Evolutionary conservation across 352 stramenopile species (phyloP).

Genomic region (Plasmopara viticola): DNA sequence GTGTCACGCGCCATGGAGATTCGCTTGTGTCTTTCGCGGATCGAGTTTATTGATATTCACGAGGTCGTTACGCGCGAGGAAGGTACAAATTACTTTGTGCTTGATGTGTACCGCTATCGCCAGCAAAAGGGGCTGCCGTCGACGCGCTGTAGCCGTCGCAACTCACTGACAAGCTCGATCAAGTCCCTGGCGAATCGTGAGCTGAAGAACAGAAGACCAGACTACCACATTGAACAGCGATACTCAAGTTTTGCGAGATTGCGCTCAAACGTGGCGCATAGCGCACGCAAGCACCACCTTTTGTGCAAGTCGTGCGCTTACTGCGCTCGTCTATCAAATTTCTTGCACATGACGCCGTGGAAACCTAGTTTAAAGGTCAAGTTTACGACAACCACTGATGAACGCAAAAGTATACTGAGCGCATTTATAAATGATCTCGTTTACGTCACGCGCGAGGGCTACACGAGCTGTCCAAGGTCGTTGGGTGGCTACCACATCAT

Average conservation of each 20-base stretch:
- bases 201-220: conserved; percentile 22
- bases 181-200: conserved; percentile 7
- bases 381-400: conserved; percentile 37
- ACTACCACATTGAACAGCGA: conserved; percentile 59
- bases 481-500: conserved; percentile 41
- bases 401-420: conserved; percentile 37
- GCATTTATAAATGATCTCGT: conserved; percentile 44
- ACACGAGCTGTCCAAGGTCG: conserved; percentile 26
- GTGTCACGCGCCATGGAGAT: conserved; percentile 51
- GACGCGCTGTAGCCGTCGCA: conserved; percentile 12
- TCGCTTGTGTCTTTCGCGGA: conserved; percentile 45
- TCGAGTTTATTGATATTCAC: conserved; percentile 55
- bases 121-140: conserved; percentile 48
- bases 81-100: conserved; percentile 43
- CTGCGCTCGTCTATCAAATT: conserved; percentile 37
- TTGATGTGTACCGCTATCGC: conserved; percentile 54
- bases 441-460: conserved; percentile 18
- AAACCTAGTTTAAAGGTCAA: conserved; percentile 48
- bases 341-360: conserved; percentile 31
- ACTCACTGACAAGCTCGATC: conserved; percentile 7
- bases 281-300: conserved; percentile 44
- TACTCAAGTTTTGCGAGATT: conserved; percentile 60
- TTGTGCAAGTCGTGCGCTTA: conserved; percentile 39
- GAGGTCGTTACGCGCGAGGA: conserved; percentile 43
- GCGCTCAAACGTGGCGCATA: conserved; percentile 37